Evolutionary conservation across 2,329 filamentous ascomycete genomes (phyloP).

Genomic region (Trichoderma semiorbis): DNA sequence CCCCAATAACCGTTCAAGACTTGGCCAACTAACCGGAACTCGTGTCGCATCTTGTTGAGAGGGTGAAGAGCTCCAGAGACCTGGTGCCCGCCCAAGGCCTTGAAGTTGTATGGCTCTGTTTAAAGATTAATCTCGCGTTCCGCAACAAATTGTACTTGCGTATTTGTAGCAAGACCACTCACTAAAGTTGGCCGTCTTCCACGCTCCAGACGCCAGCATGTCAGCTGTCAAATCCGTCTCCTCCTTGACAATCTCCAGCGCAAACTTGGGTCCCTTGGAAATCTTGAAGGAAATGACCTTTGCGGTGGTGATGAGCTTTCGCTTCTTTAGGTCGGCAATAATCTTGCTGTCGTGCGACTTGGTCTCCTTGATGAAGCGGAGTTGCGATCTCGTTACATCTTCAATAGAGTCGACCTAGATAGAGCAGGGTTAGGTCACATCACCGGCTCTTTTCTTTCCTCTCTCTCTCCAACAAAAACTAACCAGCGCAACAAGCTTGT

Average conservation of each 20-base stretch:
- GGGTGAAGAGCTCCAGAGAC: conserved; percentile 61
- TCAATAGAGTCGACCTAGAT: conserved; percentile 65
- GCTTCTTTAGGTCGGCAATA: conserved; percentile 80
- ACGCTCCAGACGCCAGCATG: conserved; percentile 82
- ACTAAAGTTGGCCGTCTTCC: conserved; percentile 87
- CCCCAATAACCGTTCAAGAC: fast-evolving
- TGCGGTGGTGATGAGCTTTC: conserved; percentile 79
- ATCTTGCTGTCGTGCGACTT: conserved; percentile 72
- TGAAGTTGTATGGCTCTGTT: conserved; percentile 68
- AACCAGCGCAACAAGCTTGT: conserved; percentile 53
- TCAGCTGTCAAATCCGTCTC: conserved; percentile 93
- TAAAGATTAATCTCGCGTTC: not conserved
- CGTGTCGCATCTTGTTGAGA: conserved; percentile 90
- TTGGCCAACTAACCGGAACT: conserved; percentile 60
- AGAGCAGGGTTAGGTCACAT: not conserved
- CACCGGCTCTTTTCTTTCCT: not conserved
- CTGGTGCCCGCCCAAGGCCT: conserved; percentile 61
- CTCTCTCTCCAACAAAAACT: conserved; percentile 22
- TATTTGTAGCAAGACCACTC: conserved; percentile 39
- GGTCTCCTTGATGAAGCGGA: conserved; percentile 68
- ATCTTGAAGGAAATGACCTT: conserved; percentile 86
- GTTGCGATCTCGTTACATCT: conserved; percentile 73
- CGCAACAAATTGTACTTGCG: not conserved
- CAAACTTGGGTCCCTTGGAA: conserved; percentile 82
- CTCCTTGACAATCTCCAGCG: conserved; percentile 83